Conservation (phyloP, 495 filamentous ascomycete genomes). For the Tuber brumale region DNA sequence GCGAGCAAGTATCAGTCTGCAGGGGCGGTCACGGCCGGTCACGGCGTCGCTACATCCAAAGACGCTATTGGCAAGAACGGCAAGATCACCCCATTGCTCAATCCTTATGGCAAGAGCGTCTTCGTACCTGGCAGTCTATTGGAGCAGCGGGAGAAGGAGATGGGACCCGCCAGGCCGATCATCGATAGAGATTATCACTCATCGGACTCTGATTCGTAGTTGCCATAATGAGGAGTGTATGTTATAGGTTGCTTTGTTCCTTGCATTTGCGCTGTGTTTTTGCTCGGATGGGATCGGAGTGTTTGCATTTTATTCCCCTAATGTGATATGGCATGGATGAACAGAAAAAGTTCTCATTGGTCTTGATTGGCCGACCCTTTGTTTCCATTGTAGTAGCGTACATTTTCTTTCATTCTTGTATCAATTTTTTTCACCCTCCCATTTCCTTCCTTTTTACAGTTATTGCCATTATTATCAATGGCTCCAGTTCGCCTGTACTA, state of each 20-base stretch:
- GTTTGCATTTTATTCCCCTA: conserved; percentile 16
- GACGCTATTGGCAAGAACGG: conserved; percentile 37
- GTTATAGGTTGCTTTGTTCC: conserved; percentile 22
- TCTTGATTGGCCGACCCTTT: conserved; percentile 1
- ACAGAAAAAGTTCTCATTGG: conserved; percentile 19
- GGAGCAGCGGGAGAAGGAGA: conserved; percentile 37
- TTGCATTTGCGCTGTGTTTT: conserved; percentile 15
- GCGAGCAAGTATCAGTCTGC: conserved; percentile 26
- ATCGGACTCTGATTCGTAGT: conserved; percentile 17
- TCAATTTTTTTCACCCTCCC: conserved; percentile 4
- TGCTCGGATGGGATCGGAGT: conserved; percentile 19
- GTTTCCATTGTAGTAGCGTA: neutral
- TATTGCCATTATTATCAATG: conserved; percentile 18
- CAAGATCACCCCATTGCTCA: conserved; percentile 28
- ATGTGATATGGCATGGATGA: conserved; percentile 27
- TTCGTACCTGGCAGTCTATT: conserved; percentile 37
- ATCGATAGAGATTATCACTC: conserved; percentile 38
- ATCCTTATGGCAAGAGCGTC: conserved; percentile 20
- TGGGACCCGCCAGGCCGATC: conserved; percentile 25
- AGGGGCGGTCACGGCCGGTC: conserved; percentile 28
- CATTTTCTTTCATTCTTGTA: conserved; percentile 5
- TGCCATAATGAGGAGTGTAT: conserved; percentile 9
- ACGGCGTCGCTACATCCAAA: conserved; percentile 27
- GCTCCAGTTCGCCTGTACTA: neutral
- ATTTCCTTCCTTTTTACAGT: conserved; percentile 21